phyloP scores from a whole-genome alignment of 176 grass and related monocot species.

The Paspalum notatum region DNA sequence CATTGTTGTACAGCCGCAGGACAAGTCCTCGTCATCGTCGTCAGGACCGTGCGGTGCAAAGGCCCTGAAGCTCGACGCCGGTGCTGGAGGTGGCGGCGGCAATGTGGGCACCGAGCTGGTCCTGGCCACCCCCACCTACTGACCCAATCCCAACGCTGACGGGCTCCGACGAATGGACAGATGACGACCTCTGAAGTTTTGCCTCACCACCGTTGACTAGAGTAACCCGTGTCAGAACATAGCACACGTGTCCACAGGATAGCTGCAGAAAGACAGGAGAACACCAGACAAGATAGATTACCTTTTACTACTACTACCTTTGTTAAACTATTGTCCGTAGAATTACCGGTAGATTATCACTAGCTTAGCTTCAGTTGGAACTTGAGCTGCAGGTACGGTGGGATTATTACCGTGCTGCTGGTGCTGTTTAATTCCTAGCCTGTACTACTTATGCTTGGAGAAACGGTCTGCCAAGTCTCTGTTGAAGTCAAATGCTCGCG shows the following conservation, averaged over 20 bases:
- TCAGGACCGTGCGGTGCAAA: slow-evolving; percentile 15
- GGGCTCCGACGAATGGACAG: background rate
- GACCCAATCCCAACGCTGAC: background rate
- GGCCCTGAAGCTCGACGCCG: background rate
- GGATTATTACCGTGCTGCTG: slow-evolving; percentile 7
- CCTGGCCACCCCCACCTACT: slow-evolving; percentile 45
- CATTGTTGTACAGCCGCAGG: background rate
- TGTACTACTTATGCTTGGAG: background rate
- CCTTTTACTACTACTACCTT: background rate
- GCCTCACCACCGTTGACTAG: slow-evolving; percentile 3
- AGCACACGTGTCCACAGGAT: slow-evolving; percentile 19
- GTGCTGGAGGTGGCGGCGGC: background rate
- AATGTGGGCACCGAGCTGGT: slow-evolving; percentile 55
- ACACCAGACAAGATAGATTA: background rate
- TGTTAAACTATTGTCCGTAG: background rate
- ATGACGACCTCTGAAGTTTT: slow-evolving; percentile 2
- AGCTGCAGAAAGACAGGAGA: slow-evolving; percentile 30
- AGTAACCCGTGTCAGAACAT: slow-evolving; percentile 23
- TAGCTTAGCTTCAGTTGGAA: background rate
- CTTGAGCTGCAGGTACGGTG: no score
- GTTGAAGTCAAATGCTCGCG: background rate
- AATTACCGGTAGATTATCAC: background rate
- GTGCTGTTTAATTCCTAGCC: background rate
- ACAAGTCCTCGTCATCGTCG: background rate
- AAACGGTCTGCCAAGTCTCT: background rate